These are phyloP conservation scores for Xylariaceae sp. DNA, from an alignment of 2,329 filamentous ascomycete genomes.

Conservation along the genomic window DNA sequence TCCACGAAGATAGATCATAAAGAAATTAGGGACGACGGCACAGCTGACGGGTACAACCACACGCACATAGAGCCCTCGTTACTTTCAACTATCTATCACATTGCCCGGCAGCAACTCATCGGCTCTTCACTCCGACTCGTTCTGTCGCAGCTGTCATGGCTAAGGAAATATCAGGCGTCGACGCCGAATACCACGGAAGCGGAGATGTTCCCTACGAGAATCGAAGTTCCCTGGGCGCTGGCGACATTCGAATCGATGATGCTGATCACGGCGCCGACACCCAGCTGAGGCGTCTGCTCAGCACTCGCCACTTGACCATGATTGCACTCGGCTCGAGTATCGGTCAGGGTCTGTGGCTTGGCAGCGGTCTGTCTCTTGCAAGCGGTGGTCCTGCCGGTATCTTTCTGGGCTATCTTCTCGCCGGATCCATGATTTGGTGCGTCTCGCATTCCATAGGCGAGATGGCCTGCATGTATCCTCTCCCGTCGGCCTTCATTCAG, in stretches of 20 bases:
- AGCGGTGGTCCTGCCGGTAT: constrained; percentile 47
- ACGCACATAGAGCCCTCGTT: too few species aligned
- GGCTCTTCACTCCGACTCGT: not conserved
- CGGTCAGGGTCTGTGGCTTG: constrained; percentile 52
- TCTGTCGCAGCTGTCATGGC: constrained; percentile 12
- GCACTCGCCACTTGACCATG: constrained; percentile 56
- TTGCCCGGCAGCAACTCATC: too few species aligned
- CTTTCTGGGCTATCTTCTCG: constrained; percentile 48
- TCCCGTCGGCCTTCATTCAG: constrained; percentile 50
- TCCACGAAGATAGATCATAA: too few species aligned
- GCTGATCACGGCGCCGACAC: constrained; percentile 27
- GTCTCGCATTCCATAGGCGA: constrained; percentile 50
- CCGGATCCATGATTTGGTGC: constrained; percentile 50
- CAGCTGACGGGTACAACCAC: too few species aligned
- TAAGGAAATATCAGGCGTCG: not conserved
- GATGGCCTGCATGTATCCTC: constrained; percentile 49
- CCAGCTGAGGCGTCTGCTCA: constrained; percentile 43
- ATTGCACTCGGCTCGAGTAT: constrained; percentile 52
- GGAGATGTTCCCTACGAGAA: constrained; percentile 29
- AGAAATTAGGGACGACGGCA: too few species aligned
- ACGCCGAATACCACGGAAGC: constrained; percentile 40
- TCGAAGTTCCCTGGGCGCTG: constrained; percentile 21
- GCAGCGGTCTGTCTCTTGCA: constrained; percentile 44
- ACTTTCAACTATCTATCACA: too few species aligned
- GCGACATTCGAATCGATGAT: constrained; percentile 11